These are phyloP conservation scores for Dispira simplex DNA, from an alignment of 192 early-diverging fungal species.

Conservation along the genomic window DNA sequence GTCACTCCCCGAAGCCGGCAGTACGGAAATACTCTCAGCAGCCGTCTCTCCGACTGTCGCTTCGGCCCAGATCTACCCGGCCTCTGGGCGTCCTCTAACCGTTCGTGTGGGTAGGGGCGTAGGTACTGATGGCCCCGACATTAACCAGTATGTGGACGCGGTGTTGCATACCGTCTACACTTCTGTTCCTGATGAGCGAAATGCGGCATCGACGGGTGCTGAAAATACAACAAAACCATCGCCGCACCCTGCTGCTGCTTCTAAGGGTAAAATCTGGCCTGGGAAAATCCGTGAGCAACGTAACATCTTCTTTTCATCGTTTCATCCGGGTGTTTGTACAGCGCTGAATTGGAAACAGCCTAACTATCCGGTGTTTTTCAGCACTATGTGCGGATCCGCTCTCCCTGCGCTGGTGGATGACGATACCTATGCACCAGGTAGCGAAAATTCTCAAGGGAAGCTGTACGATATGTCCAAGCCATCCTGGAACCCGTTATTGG, in stretches of 20 bases:
- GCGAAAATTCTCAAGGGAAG: no score
- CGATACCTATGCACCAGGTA: no score
- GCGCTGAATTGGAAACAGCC: constrained; percentile 99
- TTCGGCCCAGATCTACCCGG: no score
- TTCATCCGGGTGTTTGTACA: constrained; percentile 82
- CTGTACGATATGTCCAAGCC: no score
- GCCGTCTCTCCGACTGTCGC: no score
- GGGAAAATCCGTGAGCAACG: constrained; percentile 21
- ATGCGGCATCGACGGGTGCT: constrained; percentile 10
- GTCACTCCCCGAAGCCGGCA: constrained; percentile 16
- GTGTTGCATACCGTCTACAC: constrained; percentile 72
- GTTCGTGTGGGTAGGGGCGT: no score
- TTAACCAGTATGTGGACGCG: constrained; percentile 78
- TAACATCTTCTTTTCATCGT: constrained; percentile 74
- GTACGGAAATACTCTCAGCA: no score
- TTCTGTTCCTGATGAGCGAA: constrained; percentile 32
- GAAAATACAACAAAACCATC: constrained; percentile 11
- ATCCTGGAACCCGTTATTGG: constrained; percentile 10
- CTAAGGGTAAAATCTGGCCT: neutral
- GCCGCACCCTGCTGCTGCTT: constrained; percentile 17
- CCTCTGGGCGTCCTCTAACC: no score
- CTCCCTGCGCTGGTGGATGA: constrained; percentile 15
- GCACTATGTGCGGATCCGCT: constrained; percentile 61
- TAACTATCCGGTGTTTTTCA: constrained; percentile 93
- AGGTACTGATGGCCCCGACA: constrained; percentile 42